These are phyloP conservation scores for Magnusiomyces ingens DNA, from an alignment of 1,139 yeast genomes.

Conservation along the genomic window DNA sequence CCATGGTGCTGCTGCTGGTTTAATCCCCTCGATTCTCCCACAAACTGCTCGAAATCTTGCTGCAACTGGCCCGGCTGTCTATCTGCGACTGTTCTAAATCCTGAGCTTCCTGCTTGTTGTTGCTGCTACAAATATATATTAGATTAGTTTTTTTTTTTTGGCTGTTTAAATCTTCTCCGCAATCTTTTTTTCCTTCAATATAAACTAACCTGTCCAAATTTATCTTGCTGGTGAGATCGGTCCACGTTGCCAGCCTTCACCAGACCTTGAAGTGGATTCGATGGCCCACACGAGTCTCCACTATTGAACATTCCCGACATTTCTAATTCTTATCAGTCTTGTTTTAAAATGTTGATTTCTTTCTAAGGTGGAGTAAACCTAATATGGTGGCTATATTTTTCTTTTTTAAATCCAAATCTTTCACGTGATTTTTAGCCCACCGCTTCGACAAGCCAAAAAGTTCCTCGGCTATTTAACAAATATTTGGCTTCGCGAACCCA, in stretches of 20 bases:
- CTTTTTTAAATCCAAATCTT: no score
- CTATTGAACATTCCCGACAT: constrained; percentile 10
- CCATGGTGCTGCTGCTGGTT: no score
- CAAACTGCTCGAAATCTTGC: constrained; percentile 9
- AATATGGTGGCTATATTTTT: background rate
- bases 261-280: constrained; percentile 30
- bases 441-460: background rate
- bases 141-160: background rate
- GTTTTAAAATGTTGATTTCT: no score
- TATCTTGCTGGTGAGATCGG: constrained; percentile 27
- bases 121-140: no score
- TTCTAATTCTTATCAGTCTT: background rate
- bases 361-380: no score
- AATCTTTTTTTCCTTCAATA: constrained; percentile 7
- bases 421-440: background rate
- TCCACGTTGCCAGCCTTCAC: constrained; percentile 28
- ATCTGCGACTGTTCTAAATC: constrained; percentile 3
- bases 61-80: constrained; percentile 8
- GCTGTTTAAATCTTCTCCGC: background rate
- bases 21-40: background rate
- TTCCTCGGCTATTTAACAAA: no score
- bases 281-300: constrained; percentile 30
- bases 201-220: constrained; percentile 13
- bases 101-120: background rate
- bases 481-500: no score